Evolutionary conservation across 495 filamentous ascomycete genomes (phyloP), one percentile per base, ranked within the genome.

Genomic region (Xylaria bambusicola): DNA sequence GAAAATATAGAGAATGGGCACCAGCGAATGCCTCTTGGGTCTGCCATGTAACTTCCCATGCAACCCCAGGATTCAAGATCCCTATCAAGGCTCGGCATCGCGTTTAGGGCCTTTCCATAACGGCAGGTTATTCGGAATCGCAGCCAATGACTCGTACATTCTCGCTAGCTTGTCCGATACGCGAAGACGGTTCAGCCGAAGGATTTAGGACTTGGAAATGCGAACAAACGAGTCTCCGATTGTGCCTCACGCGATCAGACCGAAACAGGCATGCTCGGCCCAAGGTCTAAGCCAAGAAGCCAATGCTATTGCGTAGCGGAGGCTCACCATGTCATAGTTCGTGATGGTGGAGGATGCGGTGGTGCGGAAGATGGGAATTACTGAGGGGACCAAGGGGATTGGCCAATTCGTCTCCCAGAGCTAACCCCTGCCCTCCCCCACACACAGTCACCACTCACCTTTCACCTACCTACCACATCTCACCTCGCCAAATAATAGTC

Each of bases 331-430:
- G 17, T 55, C 52, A 55, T 27, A n/a, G 21, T 27, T 35, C 21
- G 26, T 21, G 40, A 35, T 23, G 10, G 18, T 33, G 13, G 52
- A 18, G 6, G 21, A 17, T 41, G n/a, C n/a, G n/a, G n/a, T n/a
- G n/a, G n/a, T n/a, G n/a, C n/a, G 36, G 36, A 29, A 12, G 51
- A 42, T 5, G 5, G 9, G 51, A 54, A 47, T 23, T 13, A 33
- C 36, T 31, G 44, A 47, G 12, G 35, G 36, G 53, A 15, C 41
- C 21, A 48, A 35, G 41, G 6, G 41, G 53, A 56, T 56, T 56
- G 53, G 53, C 33, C 53, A 56, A 56, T 56, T 56, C 42, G 18
- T 36, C 26, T 56, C 18, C 8, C 44, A 33, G 5, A 38, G 36
- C 36, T 10, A 38, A 3, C 17, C 42, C 42, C 9, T 3, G 42